These are phyloP conservation scores for Melanopsichium pennsylvanicum DNA, from an alignment of 1,284 basidiomycete genomes.

Conservation along the genomic window DNA sequence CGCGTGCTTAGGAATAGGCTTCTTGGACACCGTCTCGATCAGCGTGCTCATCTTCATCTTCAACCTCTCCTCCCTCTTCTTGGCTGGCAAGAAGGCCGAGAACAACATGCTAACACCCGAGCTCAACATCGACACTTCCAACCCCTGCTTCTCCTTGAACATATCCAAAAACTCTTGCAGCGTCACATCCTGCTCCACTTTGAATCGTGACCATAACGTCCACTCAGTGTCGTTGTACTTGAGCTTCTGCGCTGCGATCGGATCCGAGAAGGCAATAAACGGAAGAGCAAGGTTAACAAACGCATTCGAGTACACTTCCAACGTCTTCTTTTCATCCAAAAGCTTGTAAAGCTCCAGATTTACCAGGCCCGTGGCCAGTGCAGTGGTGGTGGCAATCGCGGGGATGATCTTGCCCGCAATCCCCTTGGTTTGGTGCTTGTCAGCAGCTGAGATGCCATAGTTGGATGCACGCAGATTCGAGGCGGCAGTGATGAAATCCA, in stretches of 20 bases:
- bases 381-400: conserved; percentile 97
- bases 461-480: conserved; percentile 97
- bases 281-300: conserved; percentile 97
- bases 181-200: conserved; percentile 87
- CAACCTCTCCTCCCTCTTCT: conserved; percentile 62
- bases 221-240: conserved; percentile 76
- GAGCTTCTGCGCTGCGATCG: conserved; percentile 77
- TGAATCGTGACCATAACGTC: conserved; percentile 96
- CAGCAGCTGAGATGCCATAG: conserved; percentile 87
- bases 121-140: conserved; percentile 94
- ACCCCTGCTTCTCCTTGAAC: conserved; percentile 84
- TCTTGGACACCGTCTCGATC: conserved; percentile 82
- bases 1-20: conserved; percentile 63
- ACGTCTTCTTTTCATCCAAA: conserved; percentile 89
- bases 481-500: conserved; percentile 98
- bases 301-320: conserved; percentile 93
- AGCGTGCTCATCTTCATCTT: conserved; percentile 78
- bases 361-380: conserved; percentile 91
- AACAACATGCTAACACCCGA: conserved; percentile 98
- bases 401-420: conserved; percentile 99
- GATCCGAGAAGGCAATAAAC: conserved; percentile 99
- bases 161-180: conserved; percentile 83
- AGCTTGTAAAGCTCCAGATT: conserved; percentile 95
- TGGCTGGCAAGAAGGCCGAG: conserved; percentile 70
- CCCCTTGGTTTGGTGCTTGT: conserved; percentile 94